Base-by-base conservation (phyloP, 768 basidiomycete species). In the Suillus variegatus region DNA sequence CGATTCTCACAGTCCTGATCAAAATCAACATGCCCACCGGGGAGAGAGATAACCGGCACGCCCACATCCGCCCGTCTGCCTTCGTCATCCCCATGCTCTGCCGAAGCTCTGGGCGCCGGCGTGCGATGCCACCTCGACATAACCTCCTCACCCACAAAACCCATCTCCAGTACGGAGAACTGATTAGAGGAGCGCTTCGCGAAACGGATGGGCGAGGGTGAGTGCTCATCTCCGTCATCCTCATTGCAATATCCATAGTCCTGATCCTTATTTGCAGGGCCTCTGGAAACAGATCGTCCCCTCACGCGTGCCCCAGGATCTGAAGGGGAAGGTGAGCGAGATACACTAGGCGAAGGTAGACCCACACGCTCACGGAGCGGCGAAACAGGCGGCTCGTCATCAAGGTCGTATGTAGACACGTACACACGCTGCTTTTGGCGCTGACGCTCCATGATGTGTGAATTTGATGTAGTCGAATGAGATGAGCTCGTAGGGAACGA, bases 341-440 rank as follows among this genome's bases (percentile, higher is more conserved):
- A 61, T 22, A n/a, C 60, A 25, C n/a, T 35, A 16, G 35, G 57
- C n/a, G 52, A 60, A 43, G 41, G 41, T 2, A 62, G 62, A 5
- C 60, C 57, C 14, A 62, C 54, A 14, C 60, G 63, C 63, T 64
- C 62, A 18, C 78, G 72, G n/a, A 66, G 66, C 40, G 72, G 61
- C 7, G 74, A 73, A 43, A 35, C 58, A 13, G 79, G 79, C n/a
- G 79, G 79, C 13, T 78, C 77, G 60, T 81, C 79, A 40, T 80
- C 79, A 18, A 49, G 61, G 25, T 62, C 47, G 56, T 62, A 60
- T 22, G 35, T 32, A 10, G 32, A 60, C 28, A 16, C 25, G 55
- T 60, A 54, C 10, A 35, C 61, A 28, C 55, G 44, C 61, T 62
- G 61, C 22, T 60, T 62, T 49, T 61, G 55, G 18, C 61, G 61